Percentiles rank a stretch among this genome's conserved stretches.
These are phyloP conservation scores for Fusarium liriodendri DNA, from an alignment of 2,329 filamentous ascomycete species.

Conservation along the genomic window DNA sequence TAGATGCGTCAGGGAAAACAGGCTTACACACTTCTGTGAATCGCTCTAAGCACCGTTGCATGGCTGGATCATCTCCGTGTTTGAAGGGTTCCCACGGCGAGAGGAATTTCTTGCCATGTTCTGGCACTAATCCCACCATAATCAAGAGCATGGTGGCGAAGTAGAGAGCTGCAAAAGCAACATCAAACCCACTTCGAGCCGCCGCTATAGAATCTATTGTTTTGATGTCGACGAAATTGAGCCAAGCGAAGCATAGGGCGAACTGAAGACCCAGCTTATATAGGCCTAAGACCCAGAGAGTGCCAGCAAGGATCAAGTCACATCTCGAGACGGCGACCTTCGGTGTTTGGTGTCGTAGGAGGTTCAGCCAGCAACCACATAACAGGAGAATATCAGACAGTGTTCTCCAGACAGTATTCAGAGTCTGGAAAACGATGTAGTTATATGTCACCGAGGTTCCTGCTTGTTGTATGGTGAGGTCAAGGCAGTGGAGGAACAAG, in stretches of 20 bases:
- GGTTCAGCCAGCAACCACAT: neutral
- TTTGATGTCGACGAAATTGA: neutral
- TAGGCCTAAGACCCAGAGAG: neutral
- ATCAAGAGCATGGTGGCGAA: neutral
- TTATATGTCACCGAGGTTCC: neutral
- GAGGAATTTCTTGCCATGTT: neutral
- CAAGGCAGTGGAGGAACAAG: neutral
- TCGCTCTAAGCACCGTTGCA: neutral
- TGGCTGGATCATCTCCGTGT: neutral
- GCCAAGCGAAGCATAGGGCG: neutral
- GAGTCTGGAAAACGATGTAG: neutral
- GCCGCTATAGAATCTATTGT: neutral
- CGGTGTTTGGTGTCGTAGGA: neutral
- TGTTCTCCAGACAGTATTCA: neutral
- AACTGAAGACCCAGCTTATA: conserved; percentile 1
- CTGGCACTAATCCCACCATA: neutral
- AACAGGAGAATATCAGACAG: neutral
- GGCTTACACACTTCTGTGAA: neutral
- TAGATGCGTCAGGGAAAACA: too few relatives aligned
- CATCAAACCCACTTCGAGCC: neutral
- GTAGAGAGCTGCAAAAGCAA: neutral
- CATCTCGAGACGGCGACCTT: neutral
- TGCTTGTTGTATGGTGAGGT: neutral
- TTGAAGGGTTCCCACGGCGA: neutral
- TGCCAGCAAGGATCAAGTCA: neutral